phyloP scores from a whole-genome alignment of 208 protist genomes.

The Phytomonas sp. region DNA sequence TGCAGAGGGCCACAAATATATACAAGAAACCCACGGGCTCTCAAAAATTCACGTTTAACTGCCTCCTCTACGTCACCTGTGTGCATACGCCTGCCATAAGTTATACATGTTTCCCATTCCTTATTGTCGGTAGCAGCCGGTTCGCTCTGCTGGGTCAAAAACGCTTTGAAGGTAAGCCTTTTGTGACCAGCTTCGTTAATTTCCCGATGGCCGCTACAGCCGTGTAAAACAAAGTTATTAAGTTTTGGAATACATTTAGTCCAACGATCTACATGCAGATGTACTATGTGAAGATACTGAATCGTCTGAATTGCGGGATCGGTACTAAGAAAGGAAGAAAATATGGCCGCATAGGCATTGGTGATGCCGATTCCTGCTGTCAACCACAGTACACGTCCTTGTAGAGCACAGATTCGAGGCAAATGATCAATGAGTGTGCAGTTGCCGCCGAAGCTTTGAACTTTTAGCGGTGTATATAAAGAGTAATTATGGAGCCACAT shows the following conservation, averaged over 20 bases:
- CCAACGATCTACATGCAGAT: conserved; percentile 67
- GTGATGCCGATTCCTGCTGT: conserved; percentile 73
- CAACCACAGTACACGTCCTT: conserved; percentile 58
- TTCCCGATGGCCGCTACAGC: conserved; percentile 14
- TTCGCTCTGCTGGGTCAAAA: conserved; percentile 20
- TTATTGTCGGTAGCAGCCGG: background rate
- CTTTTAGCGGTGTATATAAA: conserved; percentile 38
- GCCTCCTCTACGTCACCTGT: conserved; percentile 27
- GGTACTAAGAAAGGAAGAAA: conserved; percentile 23
- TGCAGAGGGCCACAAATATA: conserved; percentile 59
- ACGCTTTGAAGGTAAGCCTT: conserved; percentile 17
- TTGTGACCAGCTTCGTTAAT: background rate
- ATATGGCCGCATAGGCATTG: conserved; percentile 47
- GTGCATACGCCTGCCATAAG: conserved; percentile 24
- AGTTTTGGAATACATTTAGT: conserved; percentile 40
- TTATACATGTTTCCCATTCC: conserved; percentile 15
- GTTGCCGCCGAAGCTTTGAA: conserved; percentile 37
- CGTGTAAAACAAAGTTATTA: conserved; percentile 33
- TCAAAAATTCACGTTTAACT: conserved; percentile 27
- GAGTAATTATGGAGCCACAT: conserved; percentile 51
- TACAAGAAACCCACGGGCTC: conserved; percentile 27
- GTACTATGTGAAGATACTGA: conserved; percentile 45
- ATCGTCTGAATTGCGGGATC: conserved; percentile 16
- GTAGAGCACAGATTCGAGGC: conserved; percentile 24
- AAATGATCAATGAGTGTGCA: conserved; percentile 63